phyloP scores from a whole-genome alignment of 306 rosid genomes.

The Crotalaria pallida region DNA sequence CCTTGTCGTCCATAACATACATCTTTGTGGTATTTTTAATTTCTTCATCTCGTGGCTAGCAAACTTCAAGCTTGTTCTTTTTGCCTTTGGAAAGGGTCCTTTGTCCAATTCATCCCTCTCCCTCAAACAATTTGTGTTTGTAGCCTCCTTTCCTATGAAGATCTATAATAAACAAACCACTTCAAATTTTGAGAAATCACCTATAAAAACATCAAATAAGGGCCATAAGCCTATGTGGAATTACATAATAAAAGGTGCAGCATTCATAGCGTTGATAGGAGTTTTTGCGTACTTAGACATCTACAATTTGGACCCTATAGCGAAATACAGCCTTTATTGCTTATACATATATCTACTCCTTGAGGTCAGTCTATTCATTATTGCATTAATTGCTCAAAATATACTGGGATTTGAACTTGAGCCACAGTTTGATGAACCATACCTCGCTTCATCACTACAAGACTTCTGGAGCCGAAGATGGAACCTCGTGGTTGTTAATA shows the following conservation, averaged over 20 bases:
- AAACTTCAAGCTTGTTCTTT: slow-evolving; percentile 37
- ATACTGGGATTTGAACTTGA: neutral
- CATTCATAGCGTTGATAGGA: neutral
- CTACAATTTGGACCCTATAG: slow-evolving; percentile 25
- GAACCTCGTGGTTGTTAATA: neutral
- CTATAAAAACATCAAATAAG: neutral
- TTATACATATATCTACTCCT: slow-evolving; percentile 33
- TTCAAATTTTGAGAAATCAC: neutral
- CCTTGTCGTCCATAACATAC: slow-evolving; percentile 12
- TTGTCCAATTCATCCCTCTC: slow-evolving; percentile 31
- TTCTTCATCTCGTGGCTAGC: slow-evolving; percentile 43
- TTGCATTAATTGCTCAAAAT: neutral
- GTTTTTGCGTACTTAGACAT: neutral
- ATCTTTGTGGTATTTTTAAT: slow-evolving; percentile 25
- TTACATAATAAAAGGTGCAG: slow-evolving; percentile 1
- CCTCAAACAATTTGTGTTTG: slow-evolving; percentile 30
- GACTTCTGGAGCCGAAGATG: slow-evolving; percentile 18
- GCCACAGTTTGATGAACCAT: neutral
- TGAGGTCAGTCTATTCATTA: slow-evolving; percentile 22
- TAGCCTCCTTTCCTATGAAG: slow-evolving; percentile 54
- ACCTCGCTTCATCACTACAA: neutral
- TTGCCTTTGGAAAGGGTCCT: slow-evolving; percentile 37
- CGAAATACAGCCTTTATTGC: neutral
- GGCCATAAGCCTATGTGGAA: neutral
- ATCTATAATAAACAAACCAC: too few species aligned